A percentile compares a stretch with the other conserved stretches of the same genome.
These are phyloP conservation scores for Magnolia kwangsiensis DNA, from an alignment of 164 flowering plant species.

Conservation along the genomic window DNA sequence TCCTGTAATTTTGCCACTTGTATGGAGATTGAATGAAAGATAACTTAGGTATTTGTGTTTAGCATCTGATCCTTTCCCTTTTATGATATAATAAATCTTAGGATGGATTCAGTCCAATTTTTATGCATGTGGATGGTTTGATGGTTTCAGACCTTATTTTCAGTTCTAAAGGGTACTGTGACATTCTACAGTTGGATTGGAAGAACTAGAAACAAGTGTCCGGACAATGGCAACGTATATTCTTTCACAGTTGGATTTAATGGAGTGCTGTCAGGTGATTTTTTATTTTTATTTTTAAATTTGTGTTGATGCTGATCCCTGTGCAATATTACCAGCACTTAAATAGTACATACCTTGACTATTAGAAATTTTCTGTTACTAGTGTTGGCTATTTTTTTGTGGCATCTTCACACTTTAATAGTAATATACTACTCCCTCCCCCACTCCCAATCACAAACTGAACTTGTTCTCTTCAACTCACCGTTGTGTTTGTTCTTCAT, in stretches of 20 bases:
- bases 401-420: no score
- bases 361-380: no score
- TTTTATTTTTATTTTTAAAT: background rate
- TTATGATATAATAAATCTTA: background rate
- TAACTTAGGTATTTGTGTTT: no score
- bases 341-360: no score
- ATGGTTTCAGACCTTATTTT: background rate
- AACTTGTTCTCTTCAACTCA: no score
- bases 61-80: background rate
- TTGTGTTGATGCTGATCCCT: background rate
- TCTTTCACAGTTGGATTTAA: constrained; percentile 18
- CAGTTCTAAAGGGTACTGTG: constrained; percentile 1
- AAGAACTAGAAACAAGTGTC: constrained; percentile 23
- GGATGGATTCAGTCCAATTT: background rate
- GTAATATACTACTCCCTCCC: no score
- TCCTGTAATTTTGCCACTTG: no score
- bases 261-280: constrained; percentile 24
- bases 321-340: background rate
- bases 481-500: no score
- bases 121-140: background rate
- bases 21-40: no score
- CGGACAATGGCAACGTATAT: constrained; percentile 11
- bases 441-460: no score
- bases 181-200: constrained; percentile 20
- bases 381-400: no score